Percentiles rank a stretch among this genome's conserved stretches.
These are phyloP conservation scores for Petunia secreta DNA, from an alignment of 257 asterid species.

Conservation along the genomic window DNA sequence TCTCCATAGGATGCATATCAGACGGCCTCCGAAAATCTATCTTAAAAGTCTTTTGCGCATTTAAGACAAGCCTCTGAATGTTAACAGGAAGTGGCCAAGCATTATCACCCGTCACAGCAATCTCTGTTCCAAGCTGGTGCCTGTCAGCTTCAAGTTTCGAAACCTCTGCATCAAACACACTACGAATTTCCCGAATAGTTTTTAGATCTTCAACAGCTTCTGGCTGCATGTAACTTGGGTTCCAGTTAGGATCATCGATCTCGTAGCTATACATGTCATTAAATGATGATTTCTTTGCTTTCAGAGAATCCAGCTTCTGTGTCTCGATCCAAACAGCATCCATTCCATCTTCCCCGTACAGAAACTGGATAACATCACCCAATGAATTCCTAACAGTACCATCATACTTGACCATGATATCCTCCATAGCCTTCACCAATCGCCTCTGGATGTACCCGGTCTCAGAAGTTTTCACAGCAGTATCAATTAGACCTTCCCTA, in stretches of 20 bases:
- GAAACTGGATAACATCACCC: slow-evolving; percentile 99
- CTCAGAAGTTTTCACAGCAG: slow-evolving; percentile 99
- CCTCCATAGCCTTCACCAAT: slow-evolving; percentile 99
- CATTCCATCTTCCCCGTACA: slow-evolving; percentile 99
- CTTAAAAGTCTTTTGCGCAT: slow-evolving; percentile 94
- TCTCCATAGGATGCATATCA: slow-evolving; percentile 99
- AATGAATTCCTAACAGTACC: slow-evolving; percentile 97
- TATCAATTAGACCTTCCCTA: slow-evolving; percentile 98
- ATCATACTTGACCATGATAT: slow-evolving; percentile 98
- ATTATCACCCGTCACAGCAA: slow-evolving; percentile 90
- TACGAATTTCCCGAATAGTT: slow-evolving; percentile 88
- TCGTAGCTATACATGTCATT: slow-evolving; percentile 74
- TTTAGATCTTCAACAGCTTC: slow-evolving; percentile 92
- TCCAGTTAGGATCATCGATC: slow-evolving; percentile 83
- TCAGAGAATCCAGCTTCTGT: slow-evolving; percentile 89
- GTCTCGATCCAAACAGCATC: slow-evolving; percentile 99
- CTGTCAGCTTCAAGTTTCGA: slow-evolving; percentile 95
- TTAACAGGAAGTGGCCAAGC: slow-evolving; percentile 97
- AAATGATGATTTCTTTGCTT: slow-evolving; percentile 75
- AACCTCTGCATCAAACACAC: slow-evolving; percentile 97
- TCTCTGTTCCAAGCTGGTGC: slow-evolving; percentile 87
- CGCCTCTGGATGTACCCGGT: slow-evolving; percentile 99
- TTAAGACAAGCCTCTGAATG: slow-evolving; percentile 81
- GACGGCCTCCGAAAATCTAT: slow-evolving; percentile 95
- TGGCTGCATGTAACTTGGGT: slow-evolving; percentile 81